These are phyloP conservation scores for Beauveria asiatica DNA, from an alignment of 2,329 filamentous ascomycete species.

Conservation along the genomic window DNA sequence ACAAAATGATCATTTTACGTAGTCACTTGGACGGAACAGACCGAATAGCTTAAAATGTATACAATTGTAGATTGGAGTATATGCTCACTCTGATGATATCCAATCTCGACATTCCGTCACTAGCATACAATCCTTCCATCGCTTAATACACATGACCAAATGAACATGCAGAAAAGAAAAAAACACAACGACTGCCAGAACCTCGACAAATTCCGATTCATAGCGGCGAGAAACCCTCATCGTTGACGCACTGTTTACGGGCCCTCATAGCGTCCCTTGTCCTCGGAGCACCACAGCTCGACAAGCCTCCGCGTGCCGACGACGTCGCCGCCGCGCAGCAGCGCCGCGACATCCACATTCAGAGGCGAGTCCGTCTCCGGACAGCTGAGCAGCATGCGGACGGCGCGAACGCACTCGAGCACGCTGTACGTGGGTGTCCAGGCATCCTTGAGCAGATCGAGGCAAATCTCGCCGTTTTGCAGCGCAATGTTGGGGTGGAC, in stretches of 20 bases:
- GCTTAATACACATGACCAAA: neutral
- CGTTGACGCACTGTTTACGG: slow-evolving; percentile 14
- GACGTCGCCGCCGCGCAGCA: slow-evolving; percentile 59
- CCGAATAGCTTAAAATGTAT: neutral
- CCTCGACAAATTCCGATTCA: neutral
- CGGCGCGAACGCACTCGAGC: slow-evolving; percentile 61
- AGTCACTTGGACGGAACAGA: neutral
- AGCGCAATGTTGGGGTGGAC: slow-evolving; percentile 73
- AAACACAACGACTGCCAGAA: neutral
- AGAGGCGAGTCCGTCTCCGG: slow-evolving; percentile 68
- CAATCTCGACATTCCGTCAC: neutral
- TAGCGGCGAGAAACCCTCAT: neutral
- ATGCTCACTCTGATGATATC: neutral
- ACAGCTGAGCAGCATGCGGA: slow-evolving; percentile 56
- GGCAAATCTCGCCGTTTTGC: slow-evolving; percentile 80
- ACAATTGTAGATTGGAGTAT: neutral
- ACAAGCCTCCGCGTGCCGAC: slow-evolving; percentile 63
- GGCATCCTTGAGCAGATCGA: slow-evolving; percentile 69
- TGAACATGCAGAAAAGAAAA: neutral
- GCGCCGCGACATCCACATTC: slow-evolving; percentile 68
- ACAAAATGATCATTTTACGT: neutral
- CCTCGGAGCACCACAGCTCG: slow-evolving; percentile 54
- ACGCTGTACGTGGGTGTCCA: slow-evolving; percentile 88
- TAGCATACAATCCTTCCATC: neutral
- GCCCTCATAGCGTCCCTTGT: slow-evolving; percentile 28